Conservation (phyloP, 345 rosid species). For the Euphorbia lathyris region DNA sequence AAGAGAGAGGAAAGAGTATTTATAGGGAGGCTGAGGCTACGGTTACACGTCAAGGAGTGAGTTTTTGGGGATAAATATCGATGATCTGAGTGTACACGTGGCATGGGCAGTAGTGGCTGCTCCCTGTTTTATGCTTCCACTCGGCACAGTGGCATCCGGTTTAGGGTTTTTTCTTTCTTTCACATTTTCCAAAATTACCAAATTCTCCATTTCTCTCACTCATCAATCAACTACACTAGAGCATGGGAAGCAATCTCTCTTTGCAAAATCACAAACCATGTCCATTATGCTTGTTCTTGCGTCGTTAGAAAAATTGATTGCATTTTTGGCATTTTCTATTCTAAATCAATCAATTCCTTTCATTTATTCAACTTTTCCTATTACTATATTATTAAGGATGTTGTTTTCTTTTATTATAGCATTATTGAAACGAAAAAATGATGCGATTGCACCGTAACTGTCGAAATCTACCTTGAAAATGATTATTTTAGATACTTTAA, state of each 20-base stretch:
- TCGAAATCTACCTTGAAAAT: no score
- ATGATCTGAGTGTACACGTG: conserved; percentile 33
- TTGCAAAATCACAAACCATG: neutral
- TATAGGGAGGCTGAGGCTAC: conserved; percentile 55
- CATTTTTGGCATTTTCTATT: neutral
- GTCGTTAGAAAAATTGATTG: neutral
- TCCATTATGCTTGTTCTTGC: neutral
- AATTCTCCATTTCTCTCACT: neutral
- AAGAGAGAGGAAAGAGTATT: conserved; percentile 7
- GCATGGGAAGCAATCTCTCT: neutral
- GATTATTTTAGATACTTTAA: no score
- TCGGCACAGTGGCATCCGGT: conserved; percentile 4
- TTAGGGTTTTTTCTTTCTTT: conserved; percentile 18
- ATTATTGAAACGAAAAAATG: no score
- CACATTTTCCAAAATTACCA: conserved; percentile 3
- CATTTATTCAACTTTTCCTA: neutral
- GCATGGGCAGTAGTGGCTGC: conserved; percentile 18
- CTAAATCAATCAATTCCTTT: neutral
- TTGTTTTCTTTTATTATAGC: no score
- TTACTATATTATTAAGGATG: no score
- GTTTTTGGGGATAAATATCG: conserved; percentile 15
- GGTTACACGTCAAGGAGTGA: conserved; percentile 43
- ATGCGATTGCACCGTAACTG: no score
- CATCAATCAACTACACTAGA: no score
- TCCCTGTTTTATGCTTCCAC: conserved; percentile 19